Percentiles rank a stretch among this genome's conserved stretches.
Evolutionary conservation across 352 stramenopile genomes (phyloP).

Genomic region (Phytophthora melonis): DNA sequence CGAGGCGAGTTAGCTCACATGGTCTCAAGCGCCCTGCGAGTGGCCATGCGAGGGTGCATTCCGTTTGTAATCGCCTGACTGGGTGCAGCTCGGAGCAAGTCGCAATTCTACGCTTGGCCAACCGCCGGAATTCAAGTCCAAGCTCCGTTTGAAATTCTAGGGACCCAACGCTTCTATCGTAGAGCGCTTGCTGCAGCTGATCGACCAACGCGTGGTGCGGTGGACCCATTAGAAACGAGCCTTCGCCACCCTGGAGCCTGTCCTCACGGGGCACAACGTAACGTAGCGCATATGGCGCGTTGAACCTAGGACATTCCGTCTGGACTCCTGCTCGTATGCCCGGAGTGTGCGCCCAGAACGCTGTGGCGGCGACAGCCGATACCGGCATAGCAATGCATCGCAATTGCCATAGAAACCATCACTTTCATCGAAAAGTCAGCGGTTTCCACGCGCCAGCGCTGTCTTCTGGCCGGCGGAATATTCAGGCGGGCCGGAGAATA

Average conservation of each 20-base stretch:
- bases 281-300: neutral
- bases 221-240: constrained; percentile 30
- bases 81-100: neutral
- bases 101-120: neutral
- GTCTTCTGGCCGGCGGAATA: constrained; percentile 27
- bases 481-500: constrained; percentile 15
- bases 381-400: neutral
- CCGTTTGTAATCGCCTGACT: neutral
- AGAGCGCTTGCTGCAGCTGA: constrained; percentile 14
- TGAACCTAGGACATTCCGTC: neutral
- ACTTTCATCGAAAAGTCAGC: constrained; percentile 30
- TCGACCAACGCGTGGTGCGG: constrained; percentile 8
- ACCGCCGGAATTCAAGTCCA: constrained; percentile 9
- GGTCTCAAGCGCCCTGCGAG: neutral
- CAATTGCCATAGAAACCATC: constrained; percentile 20
- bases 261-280: constrained; percentile 5
- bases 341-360: constrained; percentile 21
- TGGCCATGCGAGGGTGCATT: neutral
- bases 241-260: constrained; percentile 17
- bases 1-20: neutral
- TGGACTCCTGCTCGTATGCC: constrained; percentile 17
- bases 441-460: constrained; percentile 28
- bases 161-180: constrained; percentile 2
- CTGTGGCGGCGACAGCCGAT: neutral
- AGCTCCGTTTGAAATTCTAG: constrained; percentile 16